phyloP scores from a whole-genome alignment of 352 stramenopile species.

The Phytophthora podocarpi region DNA sequence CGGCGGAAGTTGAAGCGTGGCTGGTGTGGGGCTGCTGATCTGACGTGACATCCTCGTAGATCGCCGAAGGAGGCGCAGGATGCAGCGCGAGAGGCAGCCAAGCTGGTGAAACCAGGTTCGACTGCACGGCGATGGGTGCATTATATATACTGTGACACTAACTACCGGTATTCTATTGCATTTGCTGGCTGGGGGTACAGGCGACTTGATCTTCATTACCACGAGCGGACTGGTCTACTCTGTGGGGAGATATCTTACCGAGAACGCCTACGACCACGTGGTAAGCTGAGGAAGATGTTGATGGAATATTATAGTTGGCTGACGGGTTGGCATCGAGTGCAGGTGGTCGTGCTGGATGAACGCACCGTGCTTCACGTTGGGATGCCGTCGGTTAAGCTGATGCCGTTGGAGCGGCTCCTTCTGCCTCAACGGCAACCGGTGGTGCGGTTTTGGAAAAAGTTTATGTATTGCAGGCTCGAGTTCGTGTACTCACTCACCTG shows the following conservation, averaged over 20 bases:
- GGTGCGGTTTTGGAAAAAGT: slow-evolving; percentile 32
- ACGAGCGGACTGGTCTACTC: slow-evolving; percentile 77
- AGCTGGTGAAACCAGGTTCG: slow-evolving; percentile 73
- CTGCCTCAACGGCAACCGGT: slow-evolving; percentile 74
- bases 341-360: slow-evolving; percentile 74
- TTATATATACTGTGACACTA: neutral
- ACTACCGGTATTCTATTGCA: too few species aligned
- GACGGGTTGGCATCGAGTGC: too few species aligned
- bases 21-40: neutral
- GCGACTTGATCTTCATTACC: slow-evolving; percentile 83
- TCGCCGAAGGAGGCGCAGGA: slow-evolving; percentile 64
- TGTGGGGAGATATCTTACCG: slow-evolving; percentile 57
- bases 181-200: too few species aligned
- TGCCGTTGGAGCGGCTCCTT: slow-evolving; percentile 70
- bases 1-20: neutral
- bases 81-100: slow-evolving; percentile 58
- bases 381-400: slow-evolving; percentile 53
- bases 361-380: slow-evolving; percentile 68
- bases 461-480: neutral
- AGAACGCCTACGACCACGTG: slow-evolving; percentile 80
- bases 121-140: neutral
- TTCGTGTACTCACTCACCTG: neutral
- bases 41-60: slow-evolving; percentile 25
- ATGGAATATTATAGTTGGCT: neutral
- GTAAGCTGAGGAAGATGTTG: slow-evolving; percentile 26